A percentile compares a stretch with the other conserved stretches of the same genome.
Conservation (phyloP, 2,329 filamentous ascomycete genomes). For the Oidium heveae region DNA sequence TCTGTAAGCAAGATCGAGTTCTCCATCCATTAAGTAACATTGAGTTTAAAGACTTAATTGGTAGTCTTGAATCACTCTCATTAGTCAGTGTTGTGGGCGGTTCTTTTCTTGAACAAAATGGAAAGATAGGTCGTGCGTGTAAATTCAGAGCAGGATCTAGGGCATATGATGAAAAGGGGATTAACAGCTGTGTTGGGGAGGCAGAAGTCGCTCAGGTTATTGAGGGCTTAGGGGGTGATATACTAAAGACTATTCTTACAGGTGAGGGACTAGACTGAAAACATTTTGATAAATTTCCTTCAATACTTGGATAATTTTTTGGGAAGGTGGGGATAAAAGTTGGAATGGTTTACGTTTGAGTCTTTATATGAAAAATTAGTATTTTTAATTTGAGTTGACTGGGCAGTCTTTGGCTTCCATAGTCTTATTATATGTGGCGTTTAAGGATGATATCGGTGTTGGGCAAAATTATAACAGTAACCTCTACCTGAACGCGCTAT, state of each 20-base stretch:
- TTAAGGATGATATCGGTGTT: no score
- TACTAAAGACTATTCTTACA: constrained; percentile 34
- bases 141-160: constrained; percentile 21
- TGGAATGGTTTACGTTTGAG: not conserved
- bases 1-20: constrained; percentile 72
- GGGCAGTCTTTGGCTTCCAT: no score
- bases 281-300: not conserved
- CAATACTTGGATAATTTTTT: not conserved
- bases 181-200: constrained; percentile 58
- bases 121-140: constrained; percentile 33
- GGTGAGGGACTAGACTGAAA: constrained; percentile 15
- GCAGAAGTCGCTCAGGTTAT: constrained; percentile 52
- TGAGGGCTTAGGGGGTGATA: constrained; percentile 33
- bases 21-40: constrained; percentile 73
- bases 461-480: no score
- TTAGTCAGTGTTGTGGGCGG: constrained; percentile 45
- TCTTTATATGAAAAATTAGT: not conserved
- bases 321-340: not conserved
- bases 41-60: constrained; percentile 82
- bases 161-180: constrained; percentile 45
- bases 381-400: no score
- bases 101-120: constrained; percentile 36
- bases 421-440: no score
- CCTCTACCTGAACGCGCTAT: no score
- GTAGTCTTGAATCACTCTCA: constrained; percentile 69